Evolutionary conservation across 2,329 filamentous ascomycete species (phyloP), one percentile per base, ranked within the genome.

Genomic region (Diaporthe citriasiana): DNA sequence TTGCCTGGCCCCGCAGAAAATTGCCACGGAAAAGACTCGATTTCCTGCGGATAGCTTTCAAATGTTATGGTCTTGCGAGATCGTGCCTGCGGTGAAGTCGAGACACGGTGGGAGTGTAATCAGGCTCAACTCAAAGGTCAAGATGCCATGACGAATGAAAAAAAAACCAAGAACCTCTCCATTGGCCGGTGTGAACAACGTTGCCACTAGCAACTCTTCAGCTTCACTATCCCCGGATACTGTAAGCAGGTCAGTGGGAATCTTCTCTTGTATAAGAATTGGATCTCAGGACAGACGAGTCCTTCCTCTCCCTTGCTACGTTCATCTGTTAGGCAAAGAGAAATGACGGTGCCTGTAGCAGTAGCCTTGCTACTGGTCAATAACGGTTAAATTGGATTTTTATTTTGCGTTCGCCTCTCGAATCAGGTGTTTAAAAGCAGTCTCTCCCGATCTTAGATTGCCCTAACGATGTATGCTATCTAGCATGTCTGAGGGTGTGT

Each of bases 101-200:
- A 22, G 38, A 60, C 25, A 45, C 25, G 10, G 22, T 60, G 8
- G 25, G 22, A 6, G 8, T 30, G 25, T 30, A 60, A 7, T 45
- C 27, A 4, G 57, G 38, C 25, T 45, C 38, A 45, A 30, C 25
- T 45, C 38, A 40, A 60, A 60, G 3, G 38, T 30, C 38, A 45
- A 19, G 9, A 60, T 60, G 57, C 57, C 57, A 15, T 35, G 59
- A 7, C 42, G 59, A 19, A 65, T 45, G 33, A 65, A 65, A 25
- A 63, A 63, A 33, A 47, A 40, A 8, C 47, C 40, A 30, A 63
- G 4, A 8, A 42, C 57, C 38, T 60, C 57, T 27, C 15, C 38
- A 30, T 45, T 45, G 7, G 53, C 53, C 30, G 30, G 53, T n/a
- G 53, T n/a, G 9, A 56, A 56, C 10, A n/a, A n/a, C n/a, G n/a